Conservation (phyloP, 371 early-diverging fungal genomes). For the Rhizopus stolonifer region DNA sequence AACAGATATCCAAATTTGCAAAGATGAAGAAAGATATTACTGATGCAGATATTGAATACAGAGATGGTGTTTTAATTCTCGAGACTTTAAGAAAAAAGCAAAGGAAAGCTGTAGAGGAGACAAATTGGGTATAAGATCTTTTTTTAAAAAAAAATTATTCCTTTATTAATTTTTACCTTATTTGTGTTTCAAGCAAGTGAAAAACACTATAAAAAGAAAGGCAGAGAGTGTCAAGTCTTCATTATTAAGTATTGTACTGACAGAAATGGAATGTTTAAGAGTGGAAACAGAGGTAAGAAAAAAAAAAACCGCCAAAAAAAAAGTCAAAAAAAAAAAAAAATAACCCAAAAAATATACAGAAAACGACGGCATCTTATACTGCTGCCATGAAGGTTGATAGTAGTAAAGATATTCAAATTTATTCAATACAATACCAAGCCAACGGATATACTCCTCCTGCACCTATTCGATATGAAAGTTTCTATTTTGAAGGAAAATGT, state of each 20-base stretch:
- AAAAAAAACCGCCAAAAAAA: slow-evolving; percentile 18
- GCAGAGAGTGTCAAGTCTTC: slow-evolving; percentile 16
- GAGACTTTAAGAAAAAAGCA: slow-evolving; percentile 53
- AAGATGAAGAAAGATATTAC: slow-evolving; percentile 57
- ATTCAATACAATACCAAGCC: slow-evolving; percentile 41
- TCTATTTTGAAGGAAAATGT: slow-evolving; percentile 38
- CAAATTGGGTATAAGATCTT: slow-evolving; percentile 35
- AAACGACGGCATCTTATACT: slow-evolving; percentile 17
- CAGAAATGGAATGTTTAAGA: slow-evolving; percentile 18
- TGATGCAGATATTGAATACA: slow-evolving; percentile 58
- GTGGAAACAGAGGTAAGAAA: slow-evolving; percentile 27
- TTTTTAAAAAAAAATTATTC: no score
- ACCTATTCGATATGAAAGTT: slow-evolving; percentile 54
- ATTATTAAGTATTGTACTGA: slow-evolving; percentile 8
- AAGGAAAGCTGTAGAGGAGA: slow-evolving; percentile 30
- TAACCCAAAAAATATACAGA: slow-evolving; percentile 7
- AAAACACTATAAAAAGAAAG: slow-evolving; percentile 21
- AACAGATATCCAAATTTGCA: slow-evolving; percentile 44
- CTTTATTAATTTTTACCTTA: no score
- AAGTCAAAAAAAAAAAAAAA: slow-evolving; percentile 1
- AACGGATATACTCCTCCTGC: slow-evolving; percentile 40
- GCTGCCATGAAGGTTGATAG: slow-evolving; percentile 34
- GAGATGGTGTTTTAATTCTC: slow-evolving; percentile 48
- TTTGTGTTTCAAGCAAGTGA: no score
- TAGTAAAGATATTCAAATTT: slow-evolving; percentile 28